A percentile compares a stretch with the other conserved stretches of the same genome.
phyloP scores from a whole-genome alignment of 192 early-diverging fungal genomes.

The Globomyces pollinis-pini region DNA sequence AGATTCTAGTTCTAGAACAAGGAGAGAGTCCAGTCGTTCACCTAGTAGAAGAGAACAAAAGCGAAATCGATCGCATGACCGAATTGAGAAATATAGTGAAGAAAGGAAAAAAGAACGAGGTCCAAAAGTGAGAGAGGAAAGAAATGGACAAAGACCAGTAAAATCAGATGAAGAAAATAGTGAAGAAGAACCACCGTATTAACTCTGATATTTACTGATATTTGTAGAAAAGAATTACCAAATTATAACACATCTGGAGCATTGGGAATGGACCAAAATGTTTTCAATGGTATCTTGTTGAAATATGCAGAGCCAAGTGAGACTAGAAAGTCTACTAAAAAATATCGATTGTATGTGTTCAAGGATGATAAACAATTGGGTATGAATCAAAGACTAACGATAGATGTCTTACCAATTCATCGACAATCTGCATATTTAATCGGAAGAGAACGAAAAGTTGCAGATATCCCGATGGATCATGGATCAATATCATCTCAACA shows the following conservation, averaged over 20 bases:
- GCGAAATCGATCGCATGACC: not conserved
- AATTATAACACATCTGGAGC: constrained; percentile 83
- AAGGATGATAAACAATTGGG: constrained; percentile 84
- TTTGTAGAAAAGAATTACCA: constrained; percentile 49
- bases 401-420: constrained; percentile 80
- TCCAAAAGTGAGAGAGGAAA: not conserved
- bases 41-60: not conserved
- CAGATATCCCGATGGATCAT: constrained; percentile 91
- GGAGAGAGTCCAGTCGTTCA: too few species aligned
- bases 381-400: constrained; percentile 21
- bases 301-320: constrained; percentile 93
- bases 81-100: not conserved
- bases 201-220: not conserved
- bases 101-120: not conserved
- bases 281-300: constrained; percentile 74
- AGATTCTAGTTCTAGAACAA: too few species aligned
- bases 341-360: constrained; percentile 88
- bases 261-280: constrained; percentile 82
- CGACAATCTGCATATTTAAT: constrained; percentile 80
- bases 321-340: constrained; percentile 64
- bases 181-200: not conserved
- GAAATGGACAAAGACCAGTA: not conserved
- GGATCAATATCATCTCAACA: constrained; percentile 93
- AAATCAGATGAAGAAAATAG: not conserved
- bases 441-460: constrained; percentile 77